These are phyloP conservation scores for Cercophora sp. DNA, from an alignment of 495 filamentous ascomycete genomes.

Conservation along the genomic window DNA sequence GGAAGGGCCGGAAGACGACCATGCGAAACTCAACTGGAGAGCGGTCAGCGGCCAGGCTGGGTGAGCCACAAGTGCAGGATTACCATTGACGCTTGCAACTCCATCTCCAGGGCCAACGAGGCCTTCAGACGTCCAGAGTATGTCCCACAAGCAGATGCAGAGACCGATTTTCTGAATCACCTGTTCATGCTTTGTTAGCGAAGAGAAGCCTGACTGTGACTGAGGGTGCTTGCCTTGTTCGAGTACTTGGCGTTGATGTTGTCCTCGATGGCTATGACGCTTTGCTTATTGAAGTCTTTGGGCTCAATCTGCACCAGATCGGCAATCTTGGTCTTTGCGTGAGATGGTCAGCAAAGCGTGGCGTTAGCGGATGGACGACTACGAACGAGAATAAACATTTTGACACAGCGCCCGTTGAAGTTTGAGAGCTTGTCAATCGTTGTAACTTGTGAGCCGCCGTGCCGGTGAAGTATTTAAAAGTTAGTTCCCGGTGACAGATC, in stretches of 20 bases:
- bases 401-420: too few species aligned
- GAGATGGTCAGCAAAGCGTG: not conserved
- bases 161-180: conserved; percentile 72
- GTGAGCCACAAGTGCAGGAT: conserved; percentile 1
- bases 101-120: conserved; percentile 87
- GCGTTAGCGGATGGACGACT: not conserved
- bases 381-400: conserved; percentile 44
- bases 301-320: conserved; percentile 91
- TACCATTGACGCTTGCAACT: conserved; percentile 87
- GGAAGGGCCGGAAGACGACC: conserved; percentile 92
- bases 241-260: conserved; percentile 94
- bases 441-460: too few species aligned
- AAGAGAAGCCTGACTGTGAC: not conserved
- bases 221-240: conserved; percentile 61
- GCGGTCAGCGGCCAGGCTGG: too few species aligned
- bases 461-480: too few species aligned
- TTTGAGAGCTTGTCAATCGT: too few species aligned
- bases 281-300: conserved; percentile 76
- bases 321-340: conserved; percentile 60
- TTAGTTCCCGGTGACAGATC: too few species aligned
- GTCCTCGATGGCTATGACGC: conserved; percentile 77
- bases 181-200: conserved; percentile 7
- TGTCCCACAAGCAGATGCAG: conserved; percentile 85
- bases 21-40: conserved; percentile 78
- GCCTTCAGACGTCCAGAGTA: conserved; percentile 82